These are phyloP conservation scores for Aspergillus sp. DNA, from an alignment of 2,329 filamentous ascomycete genomes.

Conservation along the genomic window DNA sequence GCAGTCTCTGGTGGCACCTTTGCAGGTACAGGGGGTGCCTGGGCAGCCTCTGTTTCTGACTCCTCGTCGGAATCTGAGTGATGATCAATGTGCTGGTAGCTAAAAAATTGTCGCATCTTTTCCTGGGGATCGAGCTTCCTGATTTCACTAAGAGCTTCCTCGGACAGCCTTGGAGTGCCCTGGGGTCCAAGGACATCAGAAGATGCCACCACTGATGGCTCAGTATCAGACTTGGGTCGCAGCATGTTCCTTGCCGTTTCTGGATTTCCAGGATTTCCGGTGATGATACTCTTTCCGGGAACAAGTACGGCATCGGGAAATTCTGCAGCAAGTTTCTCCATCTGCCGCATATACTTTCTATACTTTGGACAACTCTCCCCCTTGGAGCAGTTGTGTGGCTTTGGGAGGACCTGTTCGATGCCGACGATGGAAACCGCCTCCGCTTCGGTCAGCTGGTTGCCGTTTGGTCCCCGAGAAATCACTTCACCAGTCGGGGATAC, in stretches of 20 bases:
- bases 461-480: slow-evolving; percentile 47
- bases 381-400: slow-evolving; percentile 81
- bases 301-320: slow-evolving; percentile 68
- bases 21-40: not conserved
- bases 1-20: slow-evolving; percentile 55
- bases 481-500: slow-evolving; percentile 14
- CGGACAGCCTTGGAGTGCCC: slow-evolving; percentile 64
- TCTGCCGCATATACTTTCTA: slow-evolving; percentile 74
- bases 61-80: not conserved
- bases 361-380: slow-evolving; percentile 84
- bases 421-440: slow-evolving; percentile 90
- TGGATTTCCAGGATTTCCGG: slow-evolving; percentile 76
- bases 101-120: slow-evolving; percentile 85
- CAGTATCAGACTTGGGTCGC: slow-evolving; percentile 70
- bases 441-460: slow-evolving; percentile 63
- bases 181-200: slow-evolving; percentile 79
- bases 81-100: slow-evolving; percentile 65
- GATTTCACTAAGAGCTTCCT: slow-evolving; percentile 69
- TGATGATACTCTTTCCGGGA: slow-evolving; percentile 57
- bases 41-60: slow-evolving; percentile 7
- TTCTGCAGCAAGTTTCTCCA: slow-evolving; percentile 72
- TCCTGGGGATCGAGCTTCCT: slow-evolving; percentile 79
- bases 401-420: slow-evolving; percentile 88
- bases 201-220: slow-evolving; percentile 82
- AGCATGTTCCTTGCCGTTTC: slow-evolving; percentile 60